Evolutionary conservation across 2,329 filamentous ascomycete species (phyloP).

Genomic region (Exutisphaerella laricina): DNA sequence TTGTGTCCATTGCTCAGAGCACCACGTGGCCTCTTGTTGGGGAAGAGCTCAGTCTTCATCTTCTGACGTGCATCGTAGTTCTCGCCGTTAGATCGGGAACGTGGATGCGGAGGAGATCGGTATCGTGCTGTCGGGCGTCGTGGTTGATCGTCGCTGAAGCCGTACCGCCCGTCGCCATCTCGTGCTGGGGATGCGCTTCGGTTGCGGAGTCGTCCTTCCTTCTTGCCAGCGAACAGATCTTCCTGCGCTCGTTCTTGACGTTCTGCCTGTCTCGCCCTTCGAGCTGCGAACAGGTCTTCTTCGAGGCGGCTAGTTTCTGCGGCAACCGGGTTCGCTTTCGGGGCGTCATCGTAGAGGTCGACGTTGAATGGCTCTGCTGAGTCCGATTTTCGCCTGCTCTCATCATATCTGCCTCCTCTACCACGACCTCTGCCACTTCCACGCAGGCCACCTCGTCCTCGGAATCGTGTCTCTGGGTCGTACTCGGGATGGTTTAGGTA

Average conservation of each 20-base stretch:
- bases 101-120: conserved; percentile 38
- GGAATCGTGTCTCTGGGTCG: conserved; percentile 69
- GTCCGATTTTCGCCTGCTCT: conserved; percentile 3
- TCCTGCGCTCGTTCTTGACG: conserved; percentile 21
- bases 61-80: conserved; percentile 24
- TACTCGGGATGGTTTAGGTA: conserved; percentile 89
- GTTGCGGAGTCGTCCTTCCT: conserved; percentile 47
- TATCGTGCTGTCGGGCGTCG: conserved; percentile 40
- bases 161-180: conserved; percentile 45
- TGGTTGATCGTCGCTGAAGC: conserved; percentile 47
- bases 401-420: conserved; percentile 29
- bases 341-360: conserved; percentile 76
- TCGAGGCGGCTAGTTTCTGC: conserved; percentile 7
- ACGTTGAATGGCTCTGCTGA: conserved; percentile 56
- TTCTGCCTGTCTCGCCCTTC: conserved; percentile 11
- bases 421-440: conserved; percentile 18
- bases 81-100: conserved; percentile 16
- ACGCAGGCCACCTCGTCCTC: conserved; percentile 7
- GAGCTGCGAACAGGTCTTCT: conserved; percentile 14
- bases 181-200: conserved; percentile 55
- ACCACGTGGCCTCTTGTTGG: conserved; percentile 21
- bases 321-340: conserved; percentile 12
- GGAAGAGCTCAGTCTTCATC: conserved; percentile 39
- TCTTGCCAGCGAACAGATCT: conserved; percentile 32
- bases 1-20: conserved; percentile 13